A percentile compares a stretch with the other conserved stretches of the same genome.
Conservation (phyloP, 192 early-diverging fungal species). For the Entophlyctis helioformis region DNA sequence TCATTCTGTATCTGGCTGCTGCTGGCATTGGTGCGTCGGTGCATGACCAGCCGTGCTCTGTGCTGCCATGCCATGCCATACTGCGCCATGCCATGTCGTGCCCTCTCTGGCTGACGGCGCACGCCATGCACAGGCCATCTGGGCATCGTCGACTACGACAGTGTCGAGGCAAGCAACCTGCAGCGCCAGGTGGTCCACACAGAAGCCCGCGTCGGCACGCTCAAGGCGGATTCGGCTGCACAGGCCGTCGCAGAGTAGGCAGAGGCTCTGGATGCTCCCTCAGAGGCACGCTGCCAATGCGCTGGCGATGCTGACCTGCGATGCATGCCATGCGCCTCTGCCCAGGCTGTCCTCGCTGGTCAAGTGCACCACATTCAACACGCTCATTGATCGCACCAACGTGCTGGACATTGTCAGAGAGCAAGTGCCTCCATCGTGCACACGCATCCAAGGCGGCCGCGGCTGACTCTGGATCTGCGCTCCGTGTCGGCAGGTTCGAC, state of each 20-base stretch:
- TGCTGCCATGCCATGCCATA: too few relatives aligned
- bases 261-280: too few relatives aligned
- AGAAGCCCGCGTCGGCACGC: slow-evolving; percentile 47
- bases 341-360: slow-evolving; percentile 56
- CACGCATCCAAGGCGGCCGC: not conserved
- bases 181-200: slow-evolving; percentile 93
- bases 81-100: too few relatives aligned
- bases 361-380: slow-evolving; percentile 49
- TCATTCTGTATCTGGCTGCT: slow-evolving; percentile 75
- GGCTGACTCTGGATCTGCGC: not conserved
- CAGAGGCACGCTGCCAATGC: too few relatives aligned
- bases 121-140: slow-evolving; percentile 44
- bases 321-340: too few relatives aligned
- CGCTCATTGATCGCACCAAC: slow-evolving; percentile 70
- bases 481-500: slow-evolving; percentile 46
- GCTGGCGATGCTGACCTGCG: too few relatives aligned
- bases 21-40: slow-evolving; percentile 59
- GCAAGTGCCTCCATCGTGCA: too few relatives aligned
- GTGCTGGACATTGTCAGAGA: slow-evolving; percentile 56
- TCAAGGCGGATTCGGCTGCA: slow-evolving; percentile 72
- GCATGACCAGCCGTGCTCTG: too few relatives aligned
- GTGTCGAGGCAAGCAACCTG: slow-evolving; percentile 79
- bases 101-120: too few relatives aligned
- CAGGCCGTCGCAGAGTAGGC: slow-evolving; percentile 35
- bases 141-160: slow-evolving; percentile 89